Evolutionary conservation across 2,329 filamentous ascomycete species (phyloP), one percentile per base, ranked within the genome.

Genomic region (Penicillium sp.): DNA sequence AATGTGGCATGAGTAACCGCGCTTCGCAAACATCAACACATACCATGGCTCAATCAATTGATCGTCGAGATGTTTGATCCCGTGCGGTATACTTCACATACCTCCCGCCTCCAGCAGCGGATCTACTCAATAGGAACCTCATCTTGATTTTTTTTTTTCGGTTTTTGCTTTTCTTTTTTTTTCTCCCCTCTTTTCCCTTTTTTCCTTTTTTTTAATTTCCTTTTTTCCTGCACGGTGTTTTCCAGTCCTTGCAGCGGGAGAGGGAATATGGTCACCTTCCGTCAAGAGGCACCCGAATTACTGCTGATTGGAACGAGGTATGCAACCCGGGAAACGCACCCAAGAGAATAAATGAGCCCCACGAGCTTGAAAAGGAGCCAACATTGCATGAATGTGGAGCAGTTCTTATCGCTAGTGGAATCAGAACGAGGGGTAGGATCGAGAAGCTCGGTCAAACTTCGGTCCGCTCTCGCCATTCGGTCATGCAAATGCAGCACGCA

Each of bases 161-260:
- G 32, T 18, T 28, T 12, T 34, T 43, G 25, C 5, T 37, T 24
- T 6, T 25, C 29, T 39, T 29, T 38, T 3, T 40, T 32, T 34
- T 24, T n/a, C 41, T 28, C 13, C 9, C 11, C 37, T 13, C 36
- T 33, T 48, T 37, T 9, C 7, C 35, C 47, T 48, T 50, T 44
- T 45, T 46, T 42, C 9, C 9, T 48, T 41, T 48, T 43, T 18
- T 45, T 18, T 18, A 18, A 18, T 18, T 39, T 52, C 7, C 12
- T 45, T 39, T 46, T 40, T 24, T 43, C 29, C 25, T 40, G 28
- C 37, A n/a, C 40, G 27, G 49, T 46, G 24, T 36, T 32, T 47
- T 49, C 43, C 53, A 57, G 29, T 54, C 54, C 35, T 43, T 47
- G 52, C 43, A 50, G 54, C 48, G 53, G 46, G 29, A 32, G 29